Conservation (phyloP, 805 yeast species). For the Metschnikowia continentalis region DNA sequence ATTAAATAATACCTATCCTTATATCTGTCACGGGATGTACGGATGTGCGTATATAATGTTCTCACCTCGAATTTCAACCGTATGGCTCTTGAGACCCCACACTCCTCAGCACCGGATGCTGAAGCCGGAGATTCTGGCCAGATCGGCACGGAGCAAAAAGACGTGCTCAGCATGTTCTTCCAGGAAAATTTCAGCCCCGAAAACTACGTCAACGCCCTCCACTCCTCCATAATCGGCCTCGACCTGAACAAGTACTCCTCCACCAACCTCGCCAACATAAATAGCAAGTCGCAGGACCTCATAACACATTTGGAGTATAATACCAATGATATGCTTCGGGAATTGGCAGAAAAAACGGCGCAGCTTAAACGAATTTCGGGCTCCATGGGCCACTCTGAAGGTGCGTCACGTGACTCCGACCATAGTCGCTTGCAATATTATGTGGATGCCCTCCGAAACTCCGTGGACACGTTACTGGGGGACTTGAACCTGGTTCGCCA, state of each 20-base stretch:
- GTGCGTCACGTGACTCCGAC: slow-evolving; percentile 8
- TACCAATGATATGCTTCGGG: slow-evolving; percentile 53
- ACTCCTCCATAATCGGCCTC: slow-evolving; percentile 35
- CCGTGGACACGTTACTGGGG: slow-evolving; percentile 51
- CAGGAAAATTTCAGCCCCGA: slow-evolving; percentile 63
- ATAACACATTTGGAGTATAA: slow-evolving; percentile 59
- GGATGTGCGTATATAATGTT: too few relatives aligned
- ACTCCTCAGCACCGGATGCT: neutral
- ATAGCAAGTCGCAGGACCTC: slow-evolving; percentile 47
- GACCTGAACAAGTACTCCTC: slow-evolving; percentile 25
- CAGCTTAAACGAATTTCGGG: slow-evolving; percentile 49
- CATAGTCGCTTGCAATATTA: slow-evolving; percentile 64
- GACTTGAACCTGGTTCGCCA: slow-evolving; percentile 11
- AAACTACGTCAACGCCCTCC: slow-evolving; percentile 60
- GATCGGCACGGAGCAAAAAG: slow-evolving; percentile 16
- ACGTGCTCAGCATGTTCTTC: slow-evolving; percentile 61
- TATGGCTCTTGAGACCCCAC: neutral
- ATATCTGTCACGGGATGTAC: too few relatives aligned
- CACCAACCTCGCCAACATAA: slow-evolving; percentile 36
- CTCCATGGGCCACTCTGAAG: slow-evolving; percentile 33
- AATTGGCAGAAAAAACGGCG: slow-evolving; percentile 48
- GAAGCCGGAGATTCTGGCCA: neutral
- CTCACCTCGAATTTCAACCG: too few relatives aligned
- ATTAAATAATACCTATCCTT: too few relatives aligned
- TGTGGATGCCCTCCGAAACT: slow-evolving; percentile 53